Evolutionary conservation across 2,329 filamentous ascomycete genomes (phyloP).

Genomic region (Fusarium napiforme): DNA sequence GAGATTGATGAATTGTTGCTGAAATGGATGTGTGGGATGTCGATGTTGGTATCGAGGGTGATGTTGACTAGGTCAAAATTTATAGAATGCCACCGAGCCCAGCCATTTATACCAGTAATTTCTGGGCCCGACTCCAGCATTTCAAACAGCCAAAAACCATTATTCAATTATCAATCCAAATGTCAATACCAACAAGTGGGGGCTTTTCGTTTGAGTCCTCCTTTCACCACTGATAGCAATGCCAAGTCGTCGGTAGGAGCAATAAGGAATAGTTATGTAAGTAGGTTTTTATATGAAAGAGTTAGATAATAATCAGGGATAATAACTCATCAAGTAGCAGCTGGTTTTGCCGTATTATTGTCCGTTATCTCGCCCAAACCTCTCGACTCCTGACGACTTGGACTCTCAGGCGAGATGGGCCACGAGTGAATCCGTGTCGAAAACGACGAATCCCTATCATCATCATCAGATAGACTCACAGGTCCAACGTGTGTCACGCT

Average conservation of each 20-base stretch:
- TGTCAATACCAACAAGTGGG: not conserved
- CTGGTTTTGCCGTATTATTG: not conserved
- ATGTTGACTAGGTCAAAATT: conserved; percentile 9
- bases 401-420: conserved; percentile 16
- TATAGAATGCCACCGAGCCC: not conserved
- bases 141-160: not conserved
- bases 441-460: not conserved
- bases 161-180: not conserved
- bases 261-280: not conserved
- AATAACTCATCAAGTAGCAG: not conserved
- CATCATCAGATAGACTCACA: not conserved
- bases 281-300: not conserved
- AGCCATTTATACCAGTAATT: not conserved
- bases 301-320: not conserved
- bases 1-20: not conserved
- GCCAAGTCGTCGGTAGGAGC: not conserved
- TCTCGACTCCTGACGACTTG: not conserved
- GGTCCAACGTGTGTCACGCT: not conserved
- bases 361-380: not conserved
- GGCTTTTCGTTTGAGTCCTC: not conserved
- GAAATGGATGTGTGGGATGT: not conserved
- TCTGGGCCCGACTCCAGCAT: not conserved
- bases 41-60: not conserved
- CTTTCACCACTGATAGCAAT: not conserved
- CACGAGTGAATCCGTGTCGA: conserved; percentile 1